Evolutionary conservation across 2,329 filamentous ascomycete species (phyloP), one percentile per base, ranked within the genome.

Genomic region (Phyllosticta citribraziliensis): DNA sequence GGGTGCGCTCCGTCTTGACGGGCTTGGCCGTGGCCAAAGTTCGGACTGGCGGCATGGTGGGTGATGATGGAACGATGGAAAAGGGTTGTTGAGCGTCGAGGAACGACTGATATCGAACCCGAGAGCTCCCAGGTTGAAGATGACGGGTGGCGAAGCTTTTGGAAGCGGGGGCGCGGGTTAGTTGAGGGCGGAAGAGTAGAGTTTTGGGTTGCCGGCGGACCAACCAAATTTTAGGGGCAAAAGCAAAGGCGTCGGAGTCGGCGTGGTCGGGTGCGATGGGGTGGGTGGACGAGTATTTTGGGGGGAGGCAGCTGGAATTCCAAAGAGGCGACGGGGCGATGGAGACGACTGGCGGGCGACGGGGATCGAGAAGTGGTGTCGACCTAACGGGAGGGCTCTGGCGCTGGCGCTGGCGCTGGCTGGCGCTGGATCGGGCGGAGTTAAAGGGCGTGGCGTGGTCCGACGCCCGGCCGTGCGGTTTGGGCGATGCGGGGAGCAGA

Each of bases 1-100:
- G 88, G 2, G 87, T 89, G 52, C 88, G 79, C 73, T 90, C 87
- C 2, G 86, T 88, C 84, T 89, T 79, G 63, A 78, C 70, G 30
- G 77, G 76, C 68, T 73, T 71, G 63, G 72, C 67, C 22, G 71
- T 67, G 22, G 70, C 63, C 33, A 70, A 65, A 3, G 69, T 70
- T 57, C 73, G 61, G 63, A 67, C 68, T 61, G 70, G 74, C 66
- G 76, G 75, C 72, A 78, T 74, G 61, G 54, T 70, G 33, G 10
- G 11, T 5, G 9, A 11, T 2, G 11, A 17, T 12, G 4, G 33
- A 30, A 5, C 9, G 14, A n/a, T 40, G 47, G 24, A 25, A 2
- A 11, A 24, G 47, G 50, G 1, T 25, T 10, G 10, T 10, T 33
- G 60, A 61, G 60, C 53, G 58, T 61, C 54, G 40, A 57, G 60